Conservation (phyloP, 257 asterid species). For the Forsythia viridissima region DNA sequence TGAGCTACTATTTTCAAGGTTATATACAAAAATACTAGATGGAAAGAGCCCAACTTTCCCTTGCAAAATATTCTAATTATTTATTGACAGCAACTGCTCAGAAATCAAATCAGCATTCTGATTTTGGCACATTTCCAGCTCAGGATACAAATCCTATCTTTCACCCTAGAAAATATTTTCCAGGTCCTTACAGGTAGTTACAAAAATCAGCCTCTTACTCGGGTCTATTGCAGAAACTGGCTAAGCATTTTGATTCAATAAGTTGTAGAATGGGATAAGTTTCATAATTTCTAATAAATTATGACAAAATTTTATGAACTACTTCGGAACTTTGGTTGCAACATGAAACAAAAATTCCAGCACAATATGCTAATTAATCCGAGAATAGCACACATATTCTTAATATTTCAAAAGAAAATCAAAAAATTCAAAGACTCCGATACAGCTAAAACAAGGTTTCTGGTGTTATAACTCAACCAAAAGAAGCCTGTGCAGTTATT, state of each 20-base stretch:
- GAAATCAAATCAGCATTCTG: background rate
- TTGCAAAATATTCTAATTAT: no score
- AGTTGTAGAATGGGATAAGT: background rate
- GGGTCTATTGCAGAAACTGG: background rate
- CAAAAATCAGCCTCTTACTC: background rate
- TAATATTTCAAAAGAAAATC: background rate
- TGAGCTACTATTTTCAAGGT: background rate
- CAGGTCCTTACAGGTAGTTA: background rate
- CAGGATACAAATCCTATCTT: background rate
- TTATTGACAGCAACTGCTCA: background rate
- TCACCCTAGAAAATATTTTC: background rate
- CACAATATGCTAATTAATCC: background rate
- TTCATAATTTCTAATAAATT: background rate
- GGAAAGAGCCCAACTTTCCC: no score
- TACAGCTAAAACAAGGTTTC: background rate
- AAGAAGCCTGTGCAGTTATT: background rate
- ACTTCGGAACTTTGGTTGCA: background rate
- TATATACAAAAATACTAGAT: no score
- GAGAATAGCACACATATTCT: background rate
- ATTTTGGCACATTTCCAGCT: background rate
- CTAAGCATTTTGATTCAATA: background rate
- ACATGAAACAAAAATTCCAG: background rate
- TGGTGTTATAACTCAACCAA: background rate
- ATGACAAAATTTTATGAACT: background rate
- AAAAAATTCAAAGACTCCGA: background rate